A percentile compares a stretch with the other conserved stretches of the same genome.
Evolutionary conservation across 2,329 filamentous ascomycete genomes (phyloP).

Genomic region (Colletotrichum sp.): DNA sequence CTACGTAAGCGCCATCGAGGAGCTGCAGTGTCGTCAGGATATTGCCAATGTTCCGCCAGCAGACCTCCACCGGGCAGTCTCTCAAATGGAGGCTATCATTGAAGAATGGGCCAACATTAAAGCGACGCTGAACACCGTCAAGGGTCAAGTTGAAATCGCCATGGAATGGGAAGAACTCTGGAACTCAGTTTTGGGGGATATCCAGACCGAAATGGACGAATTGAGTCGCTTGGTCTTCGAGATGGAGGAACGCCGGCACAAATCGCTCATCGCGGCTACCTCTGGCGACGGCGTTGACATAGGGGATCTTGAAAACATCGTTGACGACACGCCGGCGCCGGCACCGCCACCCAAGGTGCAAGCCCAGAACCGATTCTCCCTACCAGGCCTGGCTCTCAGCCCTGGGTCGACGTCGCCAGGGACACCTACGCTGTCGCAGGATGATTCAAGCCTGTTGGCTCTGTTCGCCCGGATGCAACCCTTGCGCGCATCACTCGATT

Average conservation of each 20-base stretch:
- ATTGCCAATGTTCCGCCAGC: constrained; percentile 73
- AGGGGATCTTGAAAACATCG: constrained; percentile 89
- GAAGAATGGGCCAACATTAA: constrained; percentile 86
- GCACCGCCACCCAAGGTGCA: constrained; percentile 55
- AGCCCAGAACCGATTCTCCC: constrained; percentile 69
- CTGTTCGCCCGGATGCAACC: constrained; percentile 97
- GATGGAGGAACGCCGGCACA: constrained; percentile 95
- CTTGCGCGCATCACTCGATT: constrained; percentile 89
- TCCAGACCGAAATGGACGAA: constrained; percentile 84
- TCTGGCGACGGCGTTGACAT: constrained; percentile 77
- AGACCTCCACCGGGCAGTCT: constrained; percentile 76
- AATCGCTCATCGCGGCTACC: constrained; percentile 68
- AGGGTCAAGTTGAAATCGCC: constrained; percentile 90
- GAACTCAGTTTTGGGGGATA: constrained; percentile 92
- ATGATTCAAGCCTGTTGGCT: constrained; percentile 87
- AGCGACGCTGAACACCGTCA: constrained; percentile 76
- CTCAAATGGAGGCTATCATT: constrained; percentile 88
- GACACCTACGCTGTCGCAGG: constrained; percentile 65
- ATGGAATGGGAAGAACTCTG: constrained; percentile 99
- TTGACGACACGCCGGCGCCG: constrained; percentile 82
- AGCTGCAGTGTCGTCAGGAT: constrained; percentile 80
- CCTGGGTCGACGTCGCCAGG: constrained; percentile 61
- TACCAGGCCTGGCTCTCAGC: constrained; percentile 67
- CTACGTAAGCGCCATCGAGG: constrained; percentile 93
- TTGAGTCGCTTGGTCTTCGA: constrained; percentile 87